Percentiles rank a stretch among this genome's conserved stretches.
Conservation (phyloP, 805 yeast genomes). For the Ogataea ganodermae region DNA sequence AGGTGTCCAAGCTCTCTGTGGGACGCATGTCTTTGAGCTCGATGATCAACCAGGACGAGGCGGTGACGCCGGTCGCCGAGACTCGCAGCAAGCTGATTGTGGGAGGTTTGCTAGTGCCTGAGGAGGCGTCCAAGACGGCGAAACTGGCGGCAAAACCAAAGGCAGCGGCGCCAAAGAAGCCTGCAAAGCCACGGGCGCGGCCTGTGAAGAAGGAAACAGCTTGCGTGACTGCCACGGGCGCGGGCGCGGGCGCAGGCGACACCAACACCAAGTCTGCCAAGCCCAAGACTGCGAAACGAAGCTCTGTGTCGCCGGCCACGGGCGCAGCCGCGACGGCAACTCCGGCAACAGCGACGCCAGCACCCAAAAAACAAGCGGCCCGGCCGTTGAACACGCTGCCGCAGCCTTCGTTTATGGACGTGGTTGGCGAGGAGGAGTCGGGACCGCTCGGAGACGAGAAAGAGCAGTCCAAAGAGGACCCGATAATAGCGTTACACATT, state of each 20-base stretch:
- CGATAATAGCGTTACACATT: conserved; percentile 56
- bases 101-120: conserved; percentile 18
- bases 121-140: conserved; percentile 1
- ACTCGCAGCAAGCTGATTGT: conserved; percentile 13
- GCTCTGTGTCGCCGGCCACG: not conserved
- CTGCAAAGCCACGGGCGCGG: conserved; percentile 5
- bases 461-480: conserved; percentile 24
- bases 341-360: not conserved
- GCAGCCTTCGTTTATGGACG: conserved; percentile 22
- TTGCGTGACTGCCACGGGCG: not conserved
- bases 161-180: conserved; percentile 8
- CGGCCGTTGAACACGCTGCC: conserved; percentile 17
- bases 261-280: not conserved
- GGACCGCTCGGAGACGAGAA: not conserved
- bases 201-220: conserved; percentile 2
- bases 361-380: conserved; percentile 7
- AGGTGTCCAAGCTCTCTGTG: not conserved
- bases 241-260: not conserved
- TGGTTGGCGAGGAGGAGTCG: conserved; percentile 12
- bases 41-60: conserved; percentile 28
- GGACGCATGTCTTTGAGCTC: conserved; percentile 29
- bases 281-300: not conserved
- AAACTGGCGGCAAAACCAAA: conserved; percentile 7
- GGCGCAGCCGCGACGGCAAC: not conserved
- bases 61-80: not conserved